phyloP scores from a whole-genome alignment of 768 basidiomycete species.

The Hericium rajendrae region DNA sequence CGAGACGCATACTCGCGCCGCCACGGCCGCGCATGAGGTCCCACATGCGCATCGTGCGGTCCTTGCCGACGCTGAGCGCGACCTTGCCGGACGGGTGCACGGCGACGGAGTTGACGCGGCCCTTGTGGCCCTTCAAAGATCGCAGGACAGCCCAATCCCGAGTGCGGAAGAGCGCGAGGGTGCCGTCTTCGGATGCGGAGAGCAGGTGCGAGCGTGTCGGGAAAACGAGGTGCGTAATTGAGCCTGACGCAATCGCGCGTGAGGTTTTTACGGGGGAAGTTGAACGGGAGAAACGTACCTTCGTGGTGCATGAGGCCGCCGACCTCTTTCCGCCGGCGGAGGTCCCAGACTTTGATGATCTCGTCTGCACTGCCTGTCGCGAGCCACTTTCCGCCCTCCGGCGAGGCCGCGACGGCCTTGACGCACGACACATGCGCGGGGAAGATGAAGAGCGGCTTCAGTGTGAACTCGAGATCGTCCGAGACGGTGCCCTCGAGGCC shows the following conservation, averaged over 20 bases:
- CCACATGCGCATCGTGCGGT: slow-evolving; percentile 92
- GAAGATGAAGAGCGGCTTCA: slow-evolving; percentile 89
- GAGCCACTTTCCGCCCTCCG: slow-evolving; percentile 89
- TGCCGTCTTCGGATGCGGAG: slow-evolving; percentile 88
- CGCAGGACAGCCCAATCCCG: slow-evolving; percentile 92
- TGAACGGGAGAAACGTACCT: slow-evolving; percentile 38
- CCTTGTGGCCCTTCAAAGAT: slow-evolving; percentile 86
- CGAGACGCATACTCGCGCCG: slow-evolving; percentile 79
- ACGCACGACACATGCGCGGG: slow-evolving; percentile 94
- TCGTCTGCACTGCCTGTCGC: slow-evolving; percentile 96
- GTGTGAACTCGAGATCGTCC: slow-evolving; percentile 25
- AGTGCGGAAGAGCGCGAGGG: slow-evolving; percentile 81
- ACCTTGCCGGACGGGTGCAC: slow-evolving; percentile 92
- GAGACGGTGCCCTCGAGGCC: slow-evolving; percentile 64
- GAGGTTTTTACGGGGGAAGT: not conserved
- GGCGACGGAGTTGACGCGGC: slow-evolving; percentile 80
- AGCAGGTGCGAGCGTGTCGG: slow-evolving; percentile 85
- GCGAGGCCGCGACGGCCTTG: slow-evolving; percentile 82
- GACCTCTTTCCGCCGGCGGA: slow-evolving; percentile 84
- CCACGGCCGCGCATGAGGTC: slow-evolving; percentile 94
- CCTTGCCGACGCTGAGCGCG: slow-evolving; percentile 84
- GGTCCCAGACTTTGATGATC: slow-evolving; percentile 94
- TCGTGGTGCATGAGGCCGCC: slow-evolving; percentile 93
- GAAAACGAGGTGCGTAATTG: slow-evolving; percentile 82
- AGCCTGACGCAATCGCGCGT: slow-evolving; percentile 41